Conservation (phyloP, 2,329 filamentous ascomycete species). For the Ceratocystis smalleyi region DNA sequence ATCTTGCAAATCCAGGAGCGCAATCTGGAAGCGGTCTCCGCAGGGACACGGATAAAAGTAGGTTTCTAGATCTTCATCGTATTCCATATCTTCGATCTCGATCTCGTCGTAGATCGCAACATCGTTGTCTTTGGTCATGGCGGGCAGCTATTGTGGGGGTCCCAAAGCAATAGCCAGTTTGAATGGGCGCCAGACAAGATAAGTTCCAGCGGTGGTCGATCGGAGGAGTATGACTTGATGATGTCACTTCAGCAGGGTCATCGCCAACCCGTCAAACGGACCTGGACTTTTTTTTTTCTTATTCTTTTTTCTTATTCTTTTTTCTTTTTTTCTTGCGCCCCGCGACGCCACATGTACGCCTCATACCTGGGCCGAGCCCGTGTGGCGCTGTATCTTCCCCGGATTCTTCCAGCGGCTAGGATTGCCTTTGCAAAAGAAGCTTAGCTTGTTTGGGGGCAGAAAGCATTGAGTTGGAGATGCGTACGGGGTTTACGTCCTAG, state of each 20-base stretch:
- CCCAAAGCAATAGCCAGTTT: too few relatives aligned
- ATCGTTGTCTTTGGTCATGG: slow-evolving; percentile 36
- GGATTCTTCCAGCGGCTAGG: background rate
- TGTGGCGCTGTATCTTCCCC: background rate
- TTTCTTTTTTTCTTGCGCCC: background rate
- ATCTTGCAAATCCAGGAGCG: slow-evolving; percentile 68
- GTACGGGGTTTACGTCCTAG: background rate
- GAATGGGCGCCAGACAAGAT: too few relatives aligned
- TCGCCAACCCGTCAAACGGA: background rate
- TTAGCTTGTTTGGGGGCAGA: background rate
- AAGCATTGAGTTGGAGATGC: background rate
- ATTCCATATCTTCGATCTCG: slow-evolving; percentile 98
- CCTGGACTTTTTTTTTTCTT: background rate
- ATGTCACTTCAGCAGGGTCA: too few relatives aligned
- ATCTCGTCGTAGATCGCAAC: slow-evolving; percentile 88
- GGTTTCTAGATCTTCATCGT: slow-evolving; percentile 62
- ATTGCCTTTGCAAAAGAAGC: background rate
- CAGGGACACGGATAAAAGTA: slow-evolving; percentile 97
- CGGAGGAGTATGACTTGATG: too few relatives aligned
- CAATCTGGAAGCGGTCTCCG: slow-evolving; percentile 90
- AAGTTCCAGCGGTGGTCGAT: too few relatives aligned
- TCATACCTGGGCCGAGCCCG: background rate
- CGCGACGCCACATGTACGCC: slow-evolving; percentile 4
- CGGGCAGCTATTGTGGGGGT: background rate
- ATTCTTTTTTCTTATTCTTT: background rate